Evolutionary conservation across 2,329 filamentous ascomycete genomes (phyloP).

Genomic region (Teratosphaeria zuluensis): DNA sequence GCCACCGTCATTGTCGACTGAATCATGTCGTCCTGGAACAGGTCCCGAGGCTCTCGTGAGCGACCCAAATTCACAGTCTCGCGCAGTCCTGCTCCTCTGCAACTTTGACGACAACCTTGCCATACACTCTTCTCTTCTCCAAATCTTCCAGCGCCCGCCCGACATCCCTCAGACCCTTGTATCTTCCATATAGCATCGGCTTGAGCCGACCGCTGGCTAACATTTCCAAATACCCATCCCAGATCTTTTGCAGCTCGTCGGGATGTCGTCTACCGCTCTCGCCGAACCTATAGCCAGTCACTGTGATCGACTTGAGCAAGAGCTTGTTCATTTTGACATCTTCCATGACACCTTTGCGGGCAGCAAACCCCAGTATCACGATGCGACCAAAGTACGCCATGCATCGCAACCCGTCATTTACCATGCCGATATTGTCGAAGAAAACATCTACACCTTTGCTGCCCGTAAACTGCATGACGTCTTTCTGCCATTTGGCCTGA

Average conservation of each 20-base stretch:
- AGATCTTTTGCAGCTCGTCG: constrained; percentile 38
- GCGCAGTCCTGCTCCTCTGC: constrained; percentile 14
- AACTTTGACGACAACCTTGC: constrained; percentile 46
- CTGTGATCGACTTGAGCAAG: constrained; percentile 42
- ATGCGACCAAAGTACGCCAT: constrained; percentile 45
- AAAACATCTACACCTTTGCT: constrained; percentile 48
- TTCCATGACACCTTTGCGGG: constrained; percentile 44
- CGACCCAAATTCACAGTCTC: constrained; percentile 14
- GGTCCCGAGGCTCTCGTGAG: neutral
- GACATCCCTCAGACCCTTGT: constrained; percentile 42
- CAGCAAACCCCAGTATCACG: constrained; percentile 51
- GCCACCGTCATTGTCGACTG: neutral
- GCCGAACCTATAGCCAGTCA: constrained; percentile 50
- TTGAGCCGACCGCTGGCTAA: constrained; percentile 39
- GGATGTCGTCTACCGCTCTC: constrained; percentile 45
- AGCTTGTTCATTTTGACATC: constrained; percentile 46
- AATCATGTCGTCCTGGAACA: neutral
- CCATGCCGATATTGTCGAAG: constrained; percentile 49
- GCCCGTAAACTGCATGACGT: constrained; percentile 38
- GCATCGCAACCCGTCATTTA: constrained; percentile 45
- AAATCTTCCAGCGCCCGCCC: constrained; percentile 44
- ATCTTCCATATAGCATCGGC: constrained; percentile 43
- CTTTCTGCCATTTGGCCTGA: constrained; percentile 42
- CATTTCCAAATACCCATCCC: constrained; percentile 42
- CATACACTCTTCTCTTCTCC: constrained; percentile 41